These are phyloP conservation scores for Oryza nivara DNA, from an alignment of 176 grass and related monocot species.

Conservation along the genomic window DNA sequence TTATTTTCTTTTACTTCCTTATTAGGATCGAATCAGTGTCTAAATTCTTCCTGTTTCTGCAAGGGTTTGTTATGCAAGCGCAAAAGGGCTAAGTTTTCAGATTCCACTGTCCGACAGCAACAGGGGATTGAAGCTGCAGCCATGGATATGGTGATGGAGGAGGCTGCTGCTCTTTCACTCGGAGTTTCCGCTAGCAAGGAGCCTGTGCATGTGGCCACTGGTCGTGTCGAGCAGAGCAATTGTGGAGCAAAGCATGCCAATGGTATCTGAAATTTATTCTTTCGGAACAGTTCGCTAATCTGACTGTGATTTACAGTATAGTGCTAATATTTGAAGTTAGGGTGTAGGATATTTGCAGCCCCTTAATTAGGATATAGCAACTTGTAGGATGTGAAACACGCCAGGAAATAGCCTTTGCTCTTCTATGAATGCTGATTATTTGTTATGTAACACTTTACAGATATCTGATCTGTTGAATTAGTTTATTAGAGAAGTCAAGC, in stretches of 20 bases:
- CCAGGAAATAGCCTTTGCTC: background rate
- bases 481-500: background rate
- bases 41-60: conserved; percentile 21
- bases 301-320: background rate
- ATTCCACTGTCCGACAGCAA: background rate
- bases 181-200: conserved; percentile 9
- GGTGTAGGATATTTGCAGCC: background rate
- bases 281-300: background rate
- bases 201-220: background rate
- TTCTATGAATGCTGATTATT: background rate
- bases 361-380: background rate
- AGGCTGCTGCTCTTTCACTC: background rate
- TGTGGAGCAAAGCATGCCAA: background rate
- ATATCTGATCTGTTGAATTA: background rate
- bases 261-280: background rate
- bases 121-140: conserved; percentile 2
- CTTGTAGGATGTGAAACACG: background rate
- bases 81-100: conserved; percentile 38
- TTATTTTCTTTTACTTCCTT: background rate
- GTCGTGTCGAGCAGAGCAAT: conserved; percentile 28
- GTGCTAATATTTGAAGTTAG: background rate
- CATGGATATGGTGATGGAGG: conserved; percentile 7
- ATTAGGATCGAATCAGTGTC: background rate
- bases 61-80: conserved; percentile 15
- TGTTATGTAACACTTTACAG: background rate